Evolutionary conservation across 2,329 filamentous ascomycete species (phyloP), one percentile per base, ranked within the genome.

Genomic region (Aspergillus sp.): DNA sequence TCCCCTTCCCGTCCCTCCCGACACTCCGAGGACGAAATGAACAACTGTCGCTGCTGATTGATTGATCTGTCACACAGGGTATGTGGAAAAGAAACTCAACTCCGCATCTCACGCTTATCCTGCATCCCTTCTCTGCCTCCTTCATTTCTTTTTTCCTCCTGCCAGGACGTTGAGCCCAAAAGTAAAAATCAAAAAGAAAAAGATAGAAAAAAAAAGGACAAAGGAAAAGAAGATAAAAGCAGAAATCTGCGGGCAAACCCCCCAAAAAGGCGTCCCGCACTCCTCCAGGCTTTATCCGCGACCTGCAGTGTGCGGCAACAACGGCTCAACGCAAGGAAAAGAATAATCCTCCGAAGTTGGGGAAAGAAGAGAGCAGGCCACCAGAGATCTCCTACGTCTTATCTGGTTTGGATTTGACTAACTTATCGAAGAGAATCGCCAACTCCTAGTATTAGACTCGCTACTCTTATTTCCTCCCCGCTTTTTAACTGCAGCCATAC

Each of bases 41-140:
- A 52, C 44, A 15, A 45, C 45, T 45, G 34, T 39, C 47, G 27
- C 54, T 61, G 22, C 39, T 62, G 52, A 56, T 57, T 53, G 60
- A 51, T 58, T 59, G 54, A 60, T 57, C 56, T 54, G 59, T 63
- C 59, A 60, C 59, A 61, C 59, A 48, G 61, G 34, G 62, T 64
- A 63, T 40, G 57, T 57, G 55, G 49, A 27, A 57, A 37, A 37
- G 49, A 34, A 48, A 30, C 45, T 30, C 27, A 41, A 52, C 51
- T 46, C 49, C 49, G 50, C 61, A 50, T 57, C 46, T 51, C 40
- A 58, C 56, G 34, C 52, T 59, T 54, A 52, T 51, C 39, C 41
- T 62, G 54, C 55, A 50, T 42, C 40, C 44, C 51, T 39, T 13
- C 37, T 59, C 19, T 48, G 41, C 24, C 20, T 34, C 39, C 53